phyloP scores from a whole-genome alignment of 805 yeast genomes.

The Starmerella powellii region DNA sequence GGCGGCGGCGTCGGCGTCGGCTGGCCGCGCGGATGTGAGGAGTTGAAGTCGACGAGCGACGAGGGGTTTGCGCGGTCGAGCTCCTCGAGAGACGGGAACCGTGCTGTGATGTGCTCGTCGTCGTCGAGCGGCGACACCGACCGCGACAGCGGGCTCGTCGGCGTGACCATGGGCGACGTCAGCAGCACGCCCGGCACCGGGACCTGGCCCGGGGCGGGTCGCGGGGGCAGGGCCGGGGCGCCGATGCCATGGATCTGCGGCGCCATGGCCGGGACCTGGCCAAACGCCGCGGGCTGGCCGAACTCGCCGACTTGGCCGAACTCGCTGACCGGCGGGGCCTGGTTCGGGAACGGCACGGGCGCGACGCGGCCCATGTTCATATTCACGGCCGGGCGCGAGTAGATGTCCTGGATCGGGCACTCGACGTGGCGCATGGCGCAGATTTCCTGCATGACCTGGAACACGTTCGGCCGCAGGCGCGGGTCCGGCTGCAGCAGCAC shows the following conservation, averaged over 20 bases:
- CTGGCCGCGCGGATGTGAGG: too few relatives aligned
- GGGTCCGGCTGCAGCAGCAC: constrained; percentile 80
- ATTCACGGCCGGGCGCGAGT: too few relatives aligned
- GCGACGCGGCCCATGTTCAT: too few relatives aligned
- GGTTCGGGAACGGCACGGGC: too few relatives aligned
- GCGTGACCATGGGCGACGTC: constrained; percentile 7
- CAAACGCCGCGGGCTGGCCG: not conserved
- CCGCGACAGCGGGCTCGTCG: constrained; percentile 7
- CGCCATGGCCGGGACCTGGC: not conserved
- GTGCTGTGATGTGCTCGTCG: constrained; percentile 19
- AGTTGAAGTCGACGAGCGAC: constrained; percentile 1
- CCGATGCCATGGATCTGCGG: too few relatives aligned
- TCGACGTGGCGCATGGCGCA: constrained; percentile 48
- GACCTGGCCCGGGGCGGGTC: constrained; percentile 9
- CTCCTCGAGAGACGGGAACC: constrained; percentile 30
- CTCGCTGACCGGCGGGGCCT: not conserved
- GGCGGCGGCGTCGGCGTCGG: too few relatives aligned
- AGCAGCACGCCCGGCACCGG: constrained; percentile 13
- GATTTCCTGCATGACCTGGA: constrained; percentile 58
- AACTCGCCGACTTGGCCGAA: constrained; percentile 1
- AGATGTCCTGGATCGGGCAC: constrained; percentile 35
- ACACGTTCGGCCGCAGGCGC: constrained; percentile 68
- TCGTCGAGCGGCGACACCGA: constrained; percentile 3
- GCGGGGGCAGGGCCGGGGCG: not conserved
- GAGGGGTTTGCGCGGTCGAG: constrained; percentile 15